phyloP scores from a whole-genome alignment of 169 alveolate genomes.

The Perkinsus olseni region DNA sequence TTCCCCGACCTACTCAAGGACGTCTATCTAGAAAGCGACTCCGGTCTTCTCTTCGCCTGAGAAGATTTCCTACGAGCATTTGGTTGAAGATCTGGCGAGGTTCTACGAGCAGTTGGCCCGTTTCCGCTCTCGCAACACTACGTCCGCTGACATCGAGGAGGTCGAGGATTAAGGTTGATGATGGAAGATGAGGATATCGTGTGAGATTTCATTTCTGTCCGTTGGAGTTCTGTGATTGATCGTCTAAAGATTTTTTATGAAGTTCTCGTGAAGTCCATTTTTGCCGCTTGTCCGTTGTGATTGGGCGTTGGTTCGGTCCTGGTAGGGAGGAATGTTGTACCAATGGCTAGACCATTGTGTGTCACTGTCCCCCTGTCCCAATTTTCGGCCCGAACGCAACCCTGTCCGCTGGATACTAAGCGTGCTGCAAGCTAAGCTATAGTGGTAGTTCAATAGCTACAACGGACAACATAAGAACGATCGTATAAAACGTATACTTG shows the following conservation, averaged over 20 bases:
- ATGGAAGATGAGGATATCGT: not conserved
- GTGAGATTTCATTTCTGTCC: no score
- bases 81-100: not conserved
- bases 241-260: not conserved
- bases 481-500: no score
- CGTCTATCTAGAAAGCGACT: not conserved
- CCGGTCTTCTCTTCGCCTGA: not conserved
- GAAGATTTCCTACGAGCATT: not conserved
- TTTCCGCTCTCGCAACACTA: not conserved
- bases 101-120: not conserved
- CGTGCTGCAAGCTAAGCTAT: not conserved
- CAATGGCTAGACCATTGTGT: not conserved
- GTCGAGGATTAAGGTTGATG: not conserved
- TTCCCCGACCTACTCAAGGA: no score
- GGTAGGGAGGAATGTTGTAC: conserved; percentile 1
- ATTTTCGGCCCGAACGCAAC: not conserved
- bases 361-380: not conserved
- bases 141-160: not conserved
- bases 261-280: not conserved
- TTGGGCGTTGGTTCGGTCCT: not conserved
- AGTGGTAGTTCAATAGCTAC: not conserved
- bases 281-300: not conserved
- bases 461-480: no score
- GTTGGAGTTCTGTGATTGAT: not conserved
- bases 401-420: not conserved